Evolutionary conservation across 2,329 filamentous ascomycete genomes (phyloP).

Genomic region (Didymellaceae sp.): DNA sequence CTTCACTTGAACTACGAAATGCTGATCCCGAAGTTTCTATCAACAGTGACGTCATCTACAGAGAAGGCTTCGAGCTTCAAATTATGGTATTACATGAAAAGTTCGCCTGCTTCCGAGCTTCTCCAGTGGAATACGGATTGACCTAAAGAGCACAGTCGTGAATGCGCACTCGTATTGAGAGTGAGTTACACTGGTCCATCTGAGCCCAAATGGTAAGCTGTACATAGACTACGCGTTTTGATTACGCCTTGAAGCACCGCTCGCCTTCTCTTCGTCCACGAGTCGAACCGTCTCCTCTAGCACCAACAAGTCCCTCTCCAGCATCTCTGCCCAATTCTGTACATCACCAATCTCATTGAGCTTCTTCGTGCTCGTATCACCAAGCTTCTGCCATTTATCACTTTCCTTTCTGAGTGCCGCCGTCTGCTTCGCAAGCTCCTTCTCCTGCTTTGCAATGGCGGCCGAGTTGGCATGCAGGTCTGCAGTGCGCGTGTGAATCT

Average conservation of each 20-base stretch:
- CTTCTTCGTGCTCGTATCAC: slow-evolving; percentile 66
- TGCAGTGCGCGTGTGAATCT: slow-evolving; percentile 70
- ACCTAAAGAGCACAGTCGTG: too few relatives aligned
- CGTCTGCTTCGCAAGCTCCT: slow-evolving; percentile 67
- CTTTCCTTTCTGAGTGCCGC: slow-evolving; percentile 67
- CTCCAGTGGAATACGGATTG: too few relatives aligned
- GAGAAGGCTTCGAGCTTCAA: neutral
- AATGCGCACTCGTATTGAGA: too few relatives aligned
- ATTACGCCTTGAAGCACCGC: slow-evolving; percentile 1
- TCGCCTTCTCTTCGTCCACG: slow-evolving; percentile 36
- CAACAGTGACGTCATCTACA: slow-evolving; percentile 14
- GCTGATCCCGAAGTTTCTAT: slow-evolving; percentile 11
- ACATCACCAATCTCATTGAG: slow-evolving; percentile 82
- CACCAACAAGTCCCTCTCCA: slow-evolving; percentile 58
- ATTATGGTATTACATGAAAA: too few relatives aligned
- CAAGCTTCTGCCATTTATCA: slow-evolving; percentile 68
- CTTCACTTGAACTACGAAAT: slow-evolving; percentile 2
- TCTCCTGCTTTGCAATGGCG: slow-evolving; percentile 71
- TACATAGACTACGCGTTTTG: slow-evolving; percentile 27
- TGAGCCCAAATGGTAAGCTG: too few relatives aligned
- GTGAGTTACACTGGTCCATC: too few relatives aligned
- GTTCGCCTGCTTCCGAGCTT: too few relatives aligned
- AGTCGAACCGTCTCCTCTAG: slow-evolving; percentile 50
- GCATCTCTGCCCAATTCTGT: slow-evolving; percentile 86
- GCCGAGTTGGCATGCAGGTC: slow-evolving; percentile 73